Conservation (phyloP, 1,284 basidiomycete genomes). For the Tilletia walkeri region DNA sequence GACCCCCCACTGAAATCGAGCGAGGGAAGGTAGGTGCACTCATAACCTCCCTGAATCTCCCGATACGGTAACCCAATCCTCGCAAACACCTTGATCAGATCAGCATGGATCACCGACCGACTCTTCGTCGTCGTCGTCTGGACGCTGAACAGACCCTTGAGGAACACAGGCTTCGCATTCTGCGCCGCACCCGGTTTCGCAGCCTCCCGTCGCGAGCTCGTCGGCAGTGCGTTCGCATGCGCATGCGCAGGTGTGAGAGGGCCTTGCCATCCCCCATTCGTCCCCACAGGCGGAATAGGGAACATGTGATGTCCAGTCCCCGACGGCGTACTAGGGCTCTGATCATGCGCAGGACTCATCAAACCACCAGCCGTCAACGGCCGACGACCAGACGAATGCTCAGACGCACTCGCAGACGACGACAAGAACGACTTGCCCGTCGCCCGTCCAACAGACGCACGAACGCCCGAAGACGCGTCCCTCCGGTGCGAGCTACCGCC, state of each 20-base stretch:
- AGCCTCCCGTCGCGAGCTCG: slow-evolving; percentile 20
- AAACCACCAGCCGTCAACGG: slow-evolving; percentile 1
- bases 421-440: slow-evolving; percentile 32
- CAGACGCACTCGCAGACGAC: slow-evolving; percentile 23
- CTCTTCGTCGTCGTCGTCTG: slow-evolving; percentile 91
- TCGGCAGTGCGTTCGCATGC: slow-evolving; percentile 34
- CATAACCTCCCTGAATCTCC: slow-evolving; percentile 85
- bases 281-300: slow-evolving; percentile 26
- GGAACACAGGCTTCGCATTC: slow-evolving; percentile 49
- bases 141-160: slow-evolving; percentile 63
- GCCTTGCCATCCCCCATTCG: slow-evolving; percentile 31
- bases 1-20: slow-evolving; percentile 68
- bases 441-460: slow-evolving; percentile 32
- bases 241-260: slow-evolving; percentile 26
- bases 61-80: slow-evolving; percentile 91
- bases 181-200: slow-evolving; percentile 18
- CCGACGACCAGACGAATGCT: background rate
- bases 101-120: slow-evolving; percentile 74
- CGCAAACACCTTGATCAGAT: slow-evolving; percentile 82
- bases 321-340: background rate
- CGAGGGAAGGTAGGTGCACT: slow-evolving; percentile 90
- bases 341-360: background rate
- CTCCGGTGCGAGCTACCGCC: background rate
- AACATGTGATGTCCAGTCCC: slow-evolving; percentile 8
- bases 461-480: background rate